Conservation (phyloP, 495 filamentous ascomycete genomes). For the Penicillium waksmanii region DNA sequence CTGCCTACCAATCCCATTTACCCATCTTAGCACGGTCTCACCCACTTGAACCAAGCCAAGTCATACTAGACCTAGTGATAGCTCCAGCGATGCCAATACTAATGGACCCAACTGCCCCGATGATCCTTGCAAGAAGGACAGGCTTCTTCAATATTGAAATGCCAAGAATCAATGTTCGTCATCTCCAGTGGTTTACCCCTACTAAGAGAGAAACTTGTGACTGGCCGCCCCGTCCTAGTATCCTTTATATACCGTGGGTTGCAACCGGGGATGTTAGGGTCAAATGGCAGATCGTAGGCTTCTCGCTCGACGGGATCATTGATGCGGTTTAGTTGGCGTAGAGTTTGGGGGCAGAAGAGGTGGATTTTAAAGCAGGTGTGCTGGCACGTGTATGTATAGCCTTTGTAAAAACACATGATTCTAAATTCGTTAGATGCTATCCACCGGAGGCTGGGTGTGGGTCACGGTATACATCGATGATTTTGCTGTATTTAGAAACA, state of each 20-base stretch:
- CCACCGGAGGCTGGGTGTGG: not conserved
- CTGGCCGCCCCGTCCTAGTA: not conserved
- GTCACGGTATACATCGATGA: too few species aligned
- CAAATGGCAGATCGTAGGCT: not conserved
- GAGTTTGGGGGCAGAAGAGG: constrained; percentile 24
- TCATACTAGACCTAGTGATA: not conserved
- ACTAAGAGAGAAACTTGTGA: not conserved
- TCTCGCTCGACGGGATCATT: constrained; percentile 10
- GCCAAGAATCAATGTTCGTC: constrained; percentile 57
- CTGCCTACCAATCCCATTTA: too few species aligned
- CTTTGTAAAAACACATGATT: constrained; percentile 29
- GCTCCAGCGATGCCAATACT: not conserved
- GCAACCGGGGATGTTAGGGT: constrained; percentile 8
- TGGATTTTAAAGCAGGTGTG: constrained; percentile 29
- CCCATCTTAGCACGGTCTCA: too few species aligned
- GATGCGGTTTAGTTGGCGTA: constrained; percentile 21
- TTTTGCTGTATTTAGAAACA: not conserved
- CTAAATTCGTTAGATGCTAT: not conserved
- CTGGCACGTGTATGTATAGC: constrained; percentile 22
- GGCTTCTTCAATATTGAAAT: constrained; percentile 1
- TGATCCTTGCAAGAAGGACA: constrained; percentile 14
- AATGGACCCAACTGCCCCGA: not conserved
- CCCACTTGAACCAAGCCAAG: too few species aligned
- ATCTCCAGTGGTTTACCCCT: constrained; percentile 37
- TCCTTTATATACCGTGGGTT: not conserved